Base-by-base conservation (phyloP, 306 rosid genomes). In the Cicer arietinum region DNA sequence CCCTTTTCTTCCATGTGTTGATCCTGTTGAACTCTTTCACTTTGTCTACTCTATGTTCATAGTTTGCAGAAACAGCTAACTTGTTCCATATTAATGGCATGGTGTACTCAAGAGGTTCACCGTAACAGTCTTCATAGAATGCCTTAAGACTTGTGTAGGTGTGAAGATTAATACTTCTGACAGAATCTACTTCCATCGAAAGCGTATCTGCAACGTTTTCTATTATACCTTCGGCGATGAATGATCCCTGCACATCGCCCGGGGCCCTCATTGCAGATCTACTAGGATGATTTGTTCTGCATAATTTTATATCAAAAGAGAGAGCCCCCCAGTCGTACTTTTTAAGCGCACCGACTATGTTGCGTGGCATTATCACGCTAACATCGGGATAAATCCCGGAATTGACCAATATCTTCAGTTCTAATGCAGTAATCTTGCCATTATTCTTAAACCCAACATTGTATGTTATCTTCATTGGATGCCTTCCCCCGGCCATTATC, bases 401-500 rank as follows among this genome's bases (percentile, higher is more conserved):
- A 66, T 93, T 64, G 14, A 93, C 64, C 83, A 93, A 81, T 77
- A 93, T 84, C 41, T 88, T 77, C 74, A 93, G 87, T 11, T 93
- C 67, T 74, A 90, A 70, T 66, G 90, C 95, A 41, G 97, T 90
- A 56, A 93, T 88, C 83, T 90, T 93, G 60, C 98, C 98, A 66
- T 82, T 79, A n/a, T 85, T 83, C 84, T 88, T 93, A 74, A 93
- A 93, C 44, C 98, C 94, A 44, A 90, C 94, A 52, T 62, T 86
- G 74, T 90, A 92, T 30, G 86, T 89, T 73, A 92, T 84, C 80
- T 90, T 90, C 91, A 92, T 90, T 4, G 98, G 94, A 80, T 92
- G 98, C 80, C 98, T 88, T 79, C 98, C 98, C 77, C 97, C 98
- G 6, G 89, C 89, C 89, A 89, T 85, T 80, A 90, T 83, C 97